Conservation (phyloP, 2,329 filamentous ascomycete species). For the Diaporthe ampelina region DNA sequence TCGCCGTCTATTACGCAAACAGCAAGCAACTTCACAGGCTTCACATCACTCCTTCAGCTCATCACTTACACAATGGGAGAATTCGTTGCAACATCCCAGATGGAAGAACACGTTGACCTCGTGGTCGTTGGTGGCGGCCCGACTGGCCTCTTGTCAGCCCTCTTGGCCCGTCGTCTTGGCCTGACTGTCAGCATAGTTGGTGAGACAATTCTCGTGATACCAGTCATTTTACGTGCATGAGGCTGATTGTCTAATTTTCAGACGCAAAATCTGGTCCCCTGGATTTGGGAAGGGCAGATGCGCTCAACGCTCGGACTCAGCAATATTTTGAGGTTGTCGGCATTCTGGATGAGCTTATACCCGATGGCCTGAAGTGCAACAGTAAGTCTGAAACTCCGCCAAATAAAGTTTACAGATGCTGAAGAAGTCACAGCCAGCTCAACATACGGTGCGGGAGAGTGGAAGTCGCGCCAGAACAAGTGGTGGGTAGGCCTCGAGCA, state of each 20-base stretch:
- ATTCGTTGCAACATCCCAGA: neutral
- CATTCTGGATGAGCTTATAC: slow-evolving; percentile 57
- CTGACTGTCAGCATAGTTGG: slow-evolving; percentile 57
- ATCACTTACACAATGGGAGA: neutral
- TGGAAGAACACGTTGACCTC: slow-evolving; percentile 49
- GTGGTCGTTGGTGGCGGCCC: slow-evolving; percentile 60
- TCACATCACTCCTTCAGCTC: neutral
- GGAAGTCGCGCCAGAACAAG: slow-evolving; percentile 61
- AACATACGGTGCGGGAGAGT: slow-evolving; percentile 60
- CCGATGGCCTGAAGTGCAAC: slow-evolving; percentile 62
- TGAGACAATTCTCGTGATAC: slow-evolving; percentile 37
- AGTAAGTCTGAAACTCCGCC: slow-evolving; percentile 51
- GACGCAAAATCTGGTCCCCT: slow-evolving; percentile 56
- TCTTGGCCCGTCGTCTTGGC: slow-evolving; percentile 58
- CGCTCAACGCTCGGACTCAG: slow-evolving; percentile 63
- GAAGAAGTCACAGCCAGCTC: slow-evolving; percentile 48
- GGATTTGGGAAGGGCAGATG: slow-evolving; percentile 61
- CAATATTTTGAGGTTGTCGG: slow-evolving; percentile 62
- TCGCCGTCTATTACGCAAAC: neutral
- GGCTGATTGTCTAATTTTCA: slow-evolving; percentile 38
- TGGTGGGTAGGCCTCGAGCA: slow-evolving; percentile 64
- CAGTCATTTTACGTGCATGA: neutral
- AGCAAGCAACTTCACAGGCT: neutral
- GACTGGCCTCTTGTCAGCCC: slow-evolving; percentile 60
- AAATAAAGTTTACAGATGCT: fast-evolving